A percentile compares a stretch with the other conserved stretches of the same genome.
Conservation (phyloP, 1,139 yeast genomes). For the Blastobotrys proliferans region DNA sequence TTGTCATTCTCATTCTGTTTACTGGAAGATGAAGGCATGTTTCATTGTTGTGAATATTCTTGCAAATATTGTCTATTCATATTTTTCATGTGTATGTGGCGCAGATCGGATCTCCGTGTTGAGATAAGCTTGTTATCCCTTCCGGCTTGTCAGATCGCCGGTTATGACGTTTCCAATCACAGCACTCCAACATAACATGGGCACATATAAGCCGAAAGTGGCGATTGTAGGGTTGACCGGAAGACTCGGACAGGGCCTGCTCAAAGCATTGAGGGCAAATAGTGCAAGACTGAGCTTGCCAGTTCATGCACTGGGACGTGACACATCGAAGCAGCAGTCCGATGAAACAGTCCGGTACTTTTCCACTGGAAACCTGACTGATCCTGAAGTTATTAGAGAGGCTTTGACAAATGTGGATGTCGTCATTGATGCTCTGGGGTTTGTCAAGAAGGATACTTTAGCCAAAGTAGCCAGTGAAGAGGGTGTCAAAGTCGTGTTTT, state of each 20-base stretch:
- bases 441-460: neutral
- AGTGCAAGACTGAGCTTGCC: conserved; percentile 33
- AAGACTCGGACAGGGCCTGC: conserved; percentile 44
- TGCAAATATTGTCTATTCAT: too few relatives aligned
- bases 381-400: neutral
- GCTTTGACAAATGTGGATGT: neutral
- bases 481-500: neutral
- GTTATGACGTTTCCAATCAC: too few relatives aligned
- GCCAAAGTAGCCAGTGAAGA: neutral
- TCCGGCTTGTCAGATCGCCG: too few relatives aligned
- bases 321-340: conserved; percentile 37
- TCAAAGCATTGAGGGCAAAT: conserved; percentile 42
- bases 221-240: conserved; percentile 57
- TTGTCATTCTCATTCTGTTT: too few relatives aligned
- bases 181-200: too few relatives aligned
- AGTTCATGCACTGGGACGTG: conserved; percentile 40
- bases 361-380: neutral
- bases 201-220: conserved; percentile 29
- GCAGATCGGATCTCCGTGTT: too few relatives aligned
- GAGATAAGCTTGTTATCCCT: too few relatives aligned
- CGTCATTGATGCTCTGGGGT: neutral
- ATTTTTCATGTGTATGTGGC: too few relatives aligned
- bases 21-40: too few relatives aligned
- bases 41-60: too few relatives aligned
- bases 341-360: conserved; percentile 29